phyloP scores from a whole-genome alignment of 345 rosid species.

The Corchorus capsularis region DNA sequence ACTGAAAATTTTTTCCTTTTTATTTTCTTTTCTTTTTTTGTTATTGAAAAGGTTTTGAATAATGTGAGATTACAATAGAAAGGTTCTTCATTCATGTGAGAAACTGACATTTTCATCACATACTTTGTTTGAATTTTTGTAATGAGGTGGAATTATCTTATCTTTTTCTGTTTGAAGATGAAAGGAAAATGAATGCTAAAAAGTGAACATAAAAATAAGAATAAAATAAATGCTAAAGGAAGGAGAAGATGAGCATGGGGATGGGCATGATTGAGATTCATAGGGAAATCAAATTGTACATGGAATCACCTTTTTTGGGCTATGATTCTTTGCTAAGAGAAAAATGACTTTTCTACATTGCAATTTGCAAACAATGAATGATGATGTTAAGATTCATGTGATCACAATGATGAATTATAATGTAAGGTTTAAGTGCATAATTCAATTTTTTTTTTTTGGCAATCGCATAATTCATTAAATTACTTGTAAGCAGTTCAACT shows the following conservation, averaged over 20 bases:
- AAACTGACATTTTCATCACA: neutral
- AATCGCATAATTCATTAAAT: too few species aligned
- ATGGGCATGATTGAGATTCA: neutral
- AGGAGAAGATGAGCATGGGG: neutral
- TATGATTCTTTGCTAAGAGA: too few species aligned
- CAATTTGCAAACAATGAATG: too few species aligned
- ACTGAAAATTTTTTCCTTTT: neutral
- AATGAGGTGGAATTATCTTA: neutral
- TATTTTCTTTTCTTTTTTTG: neutral
- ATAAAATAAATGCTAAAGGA: neutral
- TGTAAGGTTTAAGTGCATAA: too few species aligned
- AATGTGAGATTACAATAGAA: too few species aligned
- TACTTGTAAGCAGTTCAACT: too few species aligned
- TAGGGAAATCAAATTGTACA: neutral
- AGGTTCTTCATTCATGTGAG: neutral
- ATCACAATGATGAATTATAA: too few species aligned
- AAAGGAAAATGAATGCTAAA: neutral
- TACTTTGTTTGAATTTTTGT: neutral
- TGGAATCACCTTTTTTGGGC: neutral
- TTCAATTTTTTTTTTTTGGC: too few species aligned
- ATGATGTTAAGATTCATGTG: too few species aligned
- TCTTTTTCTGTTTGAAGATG: neutral
- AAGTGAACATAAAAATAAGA: neutral
- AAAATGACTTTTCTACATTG: too few species aligned
- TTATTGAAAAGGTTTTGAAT: neutral